phyloP scores from a whole-genome alignment of 2,329 filamentous ascomycete species.

The Myriosclerotinia duriaeana region DNA sequence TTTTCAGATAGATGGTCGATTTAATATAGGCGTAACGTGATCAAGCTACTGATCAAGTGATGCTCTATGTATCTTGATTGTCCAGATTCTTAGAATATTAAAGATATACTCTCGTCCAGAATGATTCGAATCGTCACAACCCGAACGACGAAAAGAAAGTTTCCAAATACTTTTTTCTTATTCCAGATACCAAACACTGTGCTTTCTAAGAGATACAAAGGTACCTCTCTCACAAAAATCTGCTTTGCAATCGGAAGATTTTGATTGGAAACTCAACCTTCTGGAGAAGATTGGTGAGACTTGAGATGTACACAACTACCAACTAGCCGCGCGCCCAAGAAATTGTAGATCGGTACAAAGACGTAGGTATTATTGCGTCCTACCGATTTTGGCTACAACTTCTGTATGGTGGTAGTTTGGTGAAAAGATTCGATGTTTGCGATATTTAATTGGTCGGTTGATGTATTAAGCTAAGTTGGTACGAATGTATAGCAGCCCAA shows the following conservation, averaged over 20 bases:
- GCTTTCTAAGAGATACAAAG: constrained; percentile 1
- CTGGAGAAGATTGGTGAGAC: background rate
- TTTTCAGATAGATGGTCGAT: background rate
- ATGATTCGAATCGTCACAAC: background rate
- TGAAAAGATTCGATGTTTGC: background rate
- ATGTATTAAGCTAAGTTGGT: constrained; percentile 1
- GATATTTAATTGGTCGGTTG: constrained; percentile 10
- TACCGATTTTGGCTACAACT: background rate
- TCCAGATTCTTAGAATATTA: background rate
- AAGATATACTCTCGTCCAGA: background rate
- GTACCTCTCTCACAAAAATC: constrained; percentile 9
- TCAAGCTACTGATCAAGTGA: constrained; percentile 20
- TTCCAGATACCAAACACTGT: background rate
- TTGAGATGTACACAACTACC: background rate
- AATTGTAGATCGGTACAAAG: background rate
- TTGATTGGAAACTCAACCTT: constrained; percentile 14
- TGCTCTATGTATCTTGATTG: background rate
- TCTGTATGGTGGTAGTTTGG: background rate
- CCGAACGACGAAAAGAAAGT: background rate
- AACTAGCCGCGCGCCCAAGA: background rate
- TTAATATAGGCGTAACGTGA: constrained; percentile 5
- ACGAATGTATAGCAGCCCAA: background rate
- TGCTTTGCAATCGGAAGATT: constrained; percentile 19
- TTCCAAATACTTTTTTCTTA: background rate
- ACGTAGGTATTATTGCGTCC: constrained; percentile 4